Evolutionary conservation across 768 basidiomycete genomes (phyloP).

Genomic region (Lactarius akahatsu): DNA sequence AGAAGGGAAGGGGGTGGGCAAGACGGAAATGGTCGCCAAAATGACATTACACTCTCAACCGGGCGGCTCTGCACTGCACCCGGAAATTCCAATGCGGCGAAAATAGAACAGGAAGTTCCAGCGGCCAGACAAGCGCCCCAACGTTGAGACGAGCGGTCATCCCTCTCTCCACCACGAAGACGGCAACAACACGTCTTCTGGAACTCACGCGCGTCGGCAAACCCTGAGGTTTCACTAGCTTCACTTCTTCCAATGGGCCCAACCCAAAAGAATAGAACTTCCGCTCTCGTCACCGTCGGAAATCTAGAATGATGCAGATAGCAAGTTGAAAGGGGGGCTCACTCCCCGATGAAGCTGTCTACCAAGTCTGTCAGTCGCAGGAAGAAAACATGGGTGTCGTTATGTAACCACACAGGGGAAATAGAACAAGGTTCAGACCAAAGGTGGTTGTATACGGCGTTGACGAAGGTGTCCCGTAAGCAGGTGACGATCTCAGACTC

Average conservation of each 20-base stretch:
- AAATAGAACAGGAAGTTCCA: not conserved
- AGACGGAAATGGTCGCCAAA: not conserved
- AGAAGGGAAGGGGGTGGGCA: not conserved
- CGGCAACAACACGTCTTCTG: not conserved
- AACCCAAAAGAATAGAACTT: not conserved
- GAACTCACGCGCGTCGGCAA: not conserved
- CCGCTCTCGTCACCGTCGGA: not conserved
- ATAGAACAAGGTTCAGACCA: not conserved
- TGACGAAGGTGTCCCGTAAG: slow-evolving; percentile 1
- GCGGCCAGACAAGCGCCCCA: not conserved
- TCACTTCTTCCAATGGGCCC: not conserved
- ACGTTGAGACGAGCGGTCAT: not conserved
- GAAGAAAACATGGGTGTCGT: not conserved
- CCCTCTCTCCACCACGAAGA: not conserved
- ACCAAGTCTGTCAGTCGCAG: not conserved
- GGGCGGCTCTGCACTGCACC: not conserved
- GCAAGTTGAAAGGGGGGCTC: slow-evolving; percentile 9
- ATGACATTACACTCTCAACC: slow-evolving; percentile 1
- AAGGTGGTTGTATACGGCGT: not conserved
- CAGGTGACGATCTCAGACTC: slow-evolving; percentile 2
- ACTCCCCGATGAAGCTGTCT: slow-evolving; percentile 7
- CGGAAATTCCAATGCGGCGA: not conserved
- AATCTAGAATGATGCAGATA: not conserved
- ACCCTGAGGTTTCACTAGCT: not conserved
- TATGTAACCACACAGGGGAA: too few relatives aligned